Evolutionary conservation across 371 early-diverging fungal genomes (phyloP).

Genomic region (Syncephalis plumigaleata): DNA sequence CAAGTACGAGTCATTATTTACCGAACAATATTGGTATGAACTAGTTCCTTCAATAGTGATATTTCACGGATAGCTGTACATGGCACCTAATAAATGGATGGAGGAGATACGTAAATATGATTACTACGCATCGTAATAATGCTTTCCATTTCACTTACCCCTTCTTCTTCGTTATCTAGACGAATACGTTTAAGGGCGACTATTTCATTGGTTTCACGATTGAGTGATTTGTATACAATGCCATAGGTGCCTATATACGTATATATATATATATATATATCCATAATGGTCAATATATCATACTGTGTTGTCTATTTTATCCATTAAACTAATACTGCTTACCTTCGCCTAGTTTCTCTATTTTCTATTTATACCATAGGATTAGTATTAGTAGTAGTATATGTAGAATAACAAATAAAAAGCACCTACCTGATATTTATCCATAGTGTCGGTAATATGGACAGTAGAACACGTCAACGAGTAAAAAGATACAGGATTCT

Average conservation of each 20-base stretch:
- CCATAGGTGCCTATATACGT: slow-evolving; percentile 78
- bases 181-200: slow-evolving; percentile 97
- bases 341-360: slow-evolving; percentile 85
- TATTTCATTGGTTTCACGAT: slow-evolving; percentile 78
- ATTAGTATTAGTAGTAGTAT: too few species aligned
- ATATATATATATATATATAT: background rate
- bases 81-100: slow-evolving; percentile 42
- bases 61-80: slow-evolving; percentile 98
- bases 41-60: slow-evolving; percentile 83
- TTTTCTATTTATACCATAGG: slow-evolving; percentile 59
- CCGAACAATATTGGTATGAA: slow-evolving; percentile 91
- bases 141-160: slow-evolving; percentile 35
- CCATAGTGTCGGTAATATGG: slow-evolving; percentile 20
- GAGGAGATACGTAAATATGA: background rate
- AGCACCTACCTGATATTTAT: slow-evolving; percentile 62
- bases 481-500: background rate
- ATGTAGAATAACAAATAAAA: too few species aligned
- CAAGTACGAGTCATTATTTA: slow-evolving; percentile 6
- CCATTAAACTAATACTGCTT: background rate
- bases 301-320: background rate
- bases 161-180: slow-evolving; percentile 92
- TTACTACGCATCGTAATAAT: too few species aligned
- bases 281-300: background rate
- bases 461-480: background rate
- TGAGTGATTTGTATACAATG: slow-evolving; percentile 94